Percentiles rank a stretch among this genome's conserved stretches.
These are phyloP conservation scores for Myxozyma lipomycoides DNA, from an alignment of 805 yeast species.

Conservation along the genomic window DNA sequence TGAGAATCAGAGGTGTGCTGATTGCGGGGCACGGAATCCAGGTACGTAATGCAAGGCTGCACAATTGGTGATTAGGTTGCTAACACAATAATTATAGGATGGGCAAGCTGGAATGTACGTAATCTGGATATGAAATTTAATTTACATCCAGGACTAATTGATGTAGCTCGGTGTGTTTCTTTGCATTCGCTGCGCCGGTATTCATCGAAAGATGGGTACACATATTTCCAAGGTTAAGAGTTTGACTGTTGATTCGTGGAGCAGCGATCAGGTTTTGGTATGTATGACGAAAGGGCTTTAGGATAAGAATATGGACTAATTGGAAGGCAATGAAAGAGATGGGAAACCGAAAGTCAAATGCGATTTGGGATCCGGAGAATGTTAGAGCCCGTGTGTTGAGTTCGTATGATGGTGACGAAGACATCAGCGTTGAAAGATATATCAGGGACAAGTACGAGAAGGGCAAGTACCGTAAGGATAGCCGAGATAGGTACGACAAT, in stretches of 20 bases:
- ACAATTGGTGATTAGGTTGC: background rate
- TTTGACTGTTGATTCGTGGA: slow-evolving; percentile 70
- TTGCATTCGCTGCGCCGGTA: slow-evolving; percentile 81
- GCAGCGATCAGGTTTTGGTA: slow-evolving; percentile 49
- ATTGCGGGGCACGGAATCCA: slow-evolving; percentile 65
- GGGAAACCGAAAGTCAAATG: slow-evolving; percentile 62
- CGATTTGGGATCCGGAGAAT: slow-evolving; percentile 63
- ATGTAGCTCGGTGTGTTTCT: slow-evolving; percentile 60
- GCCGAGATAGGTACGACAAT: slow-evolving; percentile 1
- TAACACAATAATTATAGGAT: slow-evolving; percentile 26
- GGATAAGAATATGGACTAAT: background rate
- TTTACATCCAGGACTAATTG: no score
- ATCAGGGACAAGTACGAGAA: slow-evolving; percentile 63
- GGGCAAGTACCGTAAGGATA: slow-evolving; percentile 52
- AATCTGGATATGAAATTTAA: no score
- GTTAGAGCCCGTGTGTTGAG: slow-evolving; percentile 65
- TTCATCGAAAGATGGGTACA: slow-evolving; percentile 62
- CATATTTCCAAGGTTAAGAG: slow-evolving; percentile 66
- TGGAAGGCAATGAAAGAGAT: slow-evolving; percentile 36
- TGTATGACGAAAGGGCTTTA: slow-evolving; percentile 9
- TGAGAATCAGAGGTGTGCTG: slow-evolving; percentile 74
- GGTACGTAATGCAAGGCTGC: slow-evolving; percentile 36
- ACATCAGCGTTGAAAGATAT: slow-evolving; percentile 50
- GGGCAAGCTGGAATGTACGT: slow-evolving; percentile 37
- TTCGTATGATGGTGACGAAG: slow-evolving; percentile 61